Evolutionary conservation across 805 yeast genomes (phyloP).

Genomic region (Starmera quercuum): DNA sequence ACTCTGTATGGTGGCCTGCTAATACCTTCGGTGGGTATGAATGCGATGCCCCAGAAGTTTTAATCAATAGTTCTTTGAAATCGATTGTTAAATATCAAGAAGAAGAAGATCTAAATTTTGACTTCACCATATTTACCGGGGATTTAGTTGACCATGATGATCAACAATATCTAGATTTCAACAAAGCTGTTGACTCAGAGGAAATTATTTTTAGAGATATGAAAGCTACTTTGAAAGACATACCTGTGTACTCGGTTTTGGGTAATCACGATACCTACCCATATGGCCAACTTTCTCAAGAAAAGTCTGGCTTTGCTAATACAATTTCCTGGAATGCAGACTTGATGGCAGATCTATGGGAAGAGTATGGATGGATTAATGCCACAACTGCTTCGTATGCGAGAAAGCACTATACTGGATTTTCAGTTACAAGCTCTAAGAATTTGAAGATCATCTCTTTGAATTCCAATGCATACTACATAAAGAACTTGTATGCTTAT

Average conservation of each 20-base stretch:
- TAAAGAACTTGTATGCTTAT: slow-evolving; percentile 51
- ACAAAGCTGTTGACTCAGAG: slow-evolving; percentile 13
- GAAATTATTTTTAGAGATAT: slow-evolving; percentile 40
- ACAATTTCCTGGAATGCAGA: slow-evolving; percentile 39
- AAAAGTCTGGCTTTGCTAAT: slow-evolving; percentile 32
- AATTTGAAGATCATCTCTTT: slow-evolving; percentile 56
- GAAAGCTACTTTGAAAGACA: slow-evolving; percentile 23
- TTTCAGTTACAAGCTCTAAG: slow-evolving; percentile 42
- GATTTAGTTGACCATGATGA: slow-evolving; percentile 68
- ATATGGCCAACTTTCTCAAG: slow-evolving; percentile 56
- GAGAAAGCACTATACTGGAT: slow-evolving; percentile 51
- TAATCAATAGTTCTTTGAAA: slow-evolving; percentile 50
- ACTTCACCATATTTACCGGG: slow-evolving; percentile 65
- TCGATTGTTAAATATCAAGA: slow-evolving; percentile 29
- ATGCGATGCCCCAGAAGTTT: slow-evolving; percentile 60
- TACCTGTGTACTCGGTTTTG: slow-evolving; percentile 43
- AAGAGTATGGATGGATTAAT: slow-evolving; percentile 34
- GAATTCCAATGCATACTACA: slow-evolving; percentile 64
- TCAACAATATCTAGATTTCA: neutral
- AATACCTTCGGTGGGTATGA: slow-evolving; percentile 51
- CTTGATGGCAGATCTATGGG: slow-evolving; percentile 41
- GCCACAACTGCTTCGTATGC: neutral
- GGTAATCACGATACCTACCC: slow-evolving; percentile 76
- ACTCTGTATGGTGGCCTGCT: slow-evolving; percentile 42
- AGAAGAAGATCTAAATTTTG: slow-evolving; percentile 31